Evolutionary conservation across 2,329 filamentous ascomycete genomes (phyloP).

Genomic region (Ophiostoma sp.): DNA sequence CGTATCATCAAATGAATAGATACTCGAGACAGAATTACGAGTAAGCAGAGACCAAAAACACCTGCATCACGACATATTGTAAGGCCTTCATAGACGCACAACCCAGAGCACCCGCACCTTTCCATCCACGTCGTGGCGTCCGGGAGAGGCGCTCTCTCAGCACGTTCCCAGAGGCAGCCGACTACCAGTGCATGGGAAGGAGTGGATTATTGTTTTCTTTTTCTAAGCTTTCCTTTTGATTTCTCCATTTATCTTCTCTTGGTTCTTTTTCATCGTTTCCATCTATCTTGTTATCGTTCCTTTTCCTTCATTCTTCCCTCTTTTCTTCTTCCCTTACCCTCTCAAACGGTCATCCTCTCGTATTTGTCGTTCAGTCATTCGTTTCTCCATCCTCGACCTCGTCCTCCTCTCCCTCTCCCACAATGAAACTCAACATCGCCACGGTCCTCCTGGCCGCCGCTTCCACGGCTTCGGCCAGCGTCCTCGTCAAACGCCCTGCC

Average conservation of each 20-base stretch:
- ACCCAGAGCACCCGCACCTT: no score
- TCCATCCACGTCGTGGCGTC: not conserved
- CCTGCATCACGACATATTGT: not conserved
- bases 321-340: not conserved
- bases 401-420: not conserved
- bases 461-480: not conserved
- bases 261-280: not conserved
- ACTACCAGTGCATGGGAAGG: not conserved
- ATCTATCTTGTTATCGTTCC: not conserved
- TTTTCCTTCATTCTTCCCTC: not conserved
- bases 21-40: no score
- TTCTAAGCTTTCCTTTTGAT: not conserved
- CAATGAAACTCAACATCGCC: not conserved
- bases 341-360: not conserved
- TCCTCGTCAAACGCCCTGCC: slow-evolving; percentile 9
- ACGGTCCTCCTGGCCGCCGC: not conserved
- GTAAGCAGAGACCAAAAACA: no score
- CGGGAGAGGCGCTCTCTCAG: not conserved
- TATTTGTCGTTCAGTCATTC: not conserved
- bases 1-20: no score
- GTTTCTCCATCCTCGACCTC: not conserved
- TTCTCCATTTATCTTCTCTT: not conserved
- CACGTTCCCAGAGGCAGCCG: not conserved
- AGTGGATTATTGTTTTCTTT: not conserved
- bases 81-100: not conserved